Evolutionary conservation across 2,329 filamentous ascomycete species (phyloP).

Genomic region (Neonectria sp.): DNA sequence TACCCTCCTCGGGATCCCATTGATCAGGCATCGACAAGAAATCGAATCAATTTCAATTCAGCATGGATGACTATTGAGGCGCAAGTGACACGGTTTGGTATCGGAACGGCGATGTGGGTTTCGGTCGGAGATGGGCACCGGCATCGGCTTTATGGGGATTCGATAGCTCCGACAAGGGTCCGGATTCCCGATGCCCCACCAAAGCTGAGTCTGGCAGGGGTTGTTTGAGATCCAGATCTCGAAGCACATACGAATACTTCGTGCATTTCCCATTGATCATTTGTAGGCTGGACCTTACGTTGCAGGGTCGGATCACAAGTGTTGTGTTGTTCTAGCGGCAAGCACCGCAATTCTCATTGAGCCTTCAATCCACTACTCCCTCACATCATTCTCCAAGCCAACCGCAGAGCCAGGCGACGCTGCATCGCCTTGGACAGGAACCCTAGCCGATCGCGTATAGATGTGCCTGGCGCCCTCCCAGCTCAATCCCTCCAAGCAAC

Average conservation of each 20-base stretch:
- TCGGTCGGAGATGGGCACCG: slow-evolving; percentile 36
- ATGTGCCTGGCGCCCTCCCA: slow-evolving; percentile 61
- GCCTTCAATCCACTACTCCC: not conserved
- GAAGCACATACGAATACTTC: too few species aligned
- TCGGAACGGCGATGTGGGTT: slow-evolving; percentile 24
- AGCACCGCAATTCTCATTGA: not conserved
- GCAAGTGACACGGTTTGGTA: not conserved
- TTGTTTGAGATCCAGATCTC: not conserved
- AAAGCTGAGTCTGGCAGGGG: not conserved
- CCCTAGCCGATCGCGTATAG: slow-evolving; percentile 60
- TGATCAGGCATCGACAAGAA: not conserved
- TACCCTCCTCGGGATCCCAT: not conserved
- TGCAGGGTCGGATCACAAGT: not conserved
- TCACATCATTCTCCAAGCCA: slow-evolving; percentile 1
- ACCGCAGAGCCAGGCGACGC: slow-evolving; percentile 32
- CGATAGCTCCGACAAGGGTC: slow-evolving; percentile 28
- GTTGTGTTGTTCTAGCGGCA: not conserved
- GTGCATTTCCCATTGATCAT: not conserved
- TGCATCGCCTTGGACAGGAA: slow-evolving; percentile 56
- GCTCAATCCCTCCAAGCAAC: slow-evolving; percentile 58
- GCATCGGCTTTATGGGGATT: slow-evolving; percentile 37
- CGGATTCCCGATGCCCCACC: slow-evolving; percentile 32
- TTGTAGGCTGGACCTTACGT: too few species aligned
- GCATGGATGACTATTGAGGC: not conserved
- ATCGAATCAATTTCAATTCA: not conserved